Percentiles rank a stretch among this genome's conserved stretches.
Evolutionary conservation across 2,329 filamentous ascomycete species (phyloP).

Genomic region (Venturia pyrina): DNA sequence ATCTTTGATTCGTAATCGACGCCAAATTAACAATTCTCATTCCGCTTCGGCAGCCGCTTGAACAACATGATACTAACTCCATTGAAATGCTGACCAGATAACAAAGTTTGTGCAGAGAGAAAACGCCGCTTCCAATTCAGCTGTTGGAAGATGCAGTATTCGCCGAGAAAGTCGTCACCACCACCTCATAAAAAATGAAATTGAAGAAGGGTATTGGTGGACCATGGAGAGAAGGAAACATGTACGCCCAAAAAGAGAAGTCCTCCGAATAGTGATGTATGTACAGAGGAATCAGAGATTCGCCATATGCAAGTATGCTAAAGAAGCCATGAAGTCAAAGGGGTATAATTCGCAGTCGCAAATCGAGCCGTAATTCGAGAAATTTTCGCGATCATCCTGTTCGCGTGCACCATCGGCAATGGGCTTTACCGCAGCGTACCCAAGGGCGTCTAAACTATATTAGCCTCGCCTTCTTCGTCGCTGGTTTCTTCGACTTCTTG

Average conservation of each 20-base stretch:
- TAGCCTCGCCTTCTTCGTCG: slow-evolving; percentile 11
- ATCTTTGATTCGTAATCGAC: not conserved
- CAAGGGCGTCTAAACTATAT: slow-evolving; percentile 4
- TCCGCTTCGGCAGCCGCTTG: not conserved
- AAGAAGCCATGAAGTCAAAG: not conserved
- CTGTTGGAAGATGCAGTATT: not conserved
- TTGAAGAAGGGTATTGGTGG: not conserved
- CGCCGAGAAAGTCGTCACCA: not conserved
- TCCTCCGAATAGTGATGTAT: not conserved
- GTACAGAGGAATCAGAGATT: not conserved
- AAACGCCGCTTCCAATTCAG: not conserved
- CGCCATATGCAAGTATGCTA: slow-evolving; percentile 1
- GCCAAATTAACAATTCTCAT: not conserved
- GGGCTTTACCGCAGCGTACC: not conserved
- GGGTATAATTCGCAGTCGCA: not conserved
- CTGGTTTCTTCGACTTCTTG: slow-evolving; percentile 17
- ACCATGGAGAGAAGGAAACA: not conserved
- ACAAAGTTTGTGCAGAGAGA: not conserved
- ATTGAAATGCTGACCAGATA: not conserved
- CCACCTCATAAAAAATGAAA: not conserved
- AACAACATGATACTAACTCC: slow-evolving; percentile 3
- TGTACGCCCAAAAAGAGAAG: not conserved
- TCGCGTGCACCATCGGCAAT: slow-evolving; percentile 8
- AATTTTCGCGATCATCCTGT: not conserved
- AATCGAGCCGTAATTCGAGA: not conserved